Base-by-base conservation (phyloP, 768 basidiomycete species). In the Calocybe cyanea region DNA sequence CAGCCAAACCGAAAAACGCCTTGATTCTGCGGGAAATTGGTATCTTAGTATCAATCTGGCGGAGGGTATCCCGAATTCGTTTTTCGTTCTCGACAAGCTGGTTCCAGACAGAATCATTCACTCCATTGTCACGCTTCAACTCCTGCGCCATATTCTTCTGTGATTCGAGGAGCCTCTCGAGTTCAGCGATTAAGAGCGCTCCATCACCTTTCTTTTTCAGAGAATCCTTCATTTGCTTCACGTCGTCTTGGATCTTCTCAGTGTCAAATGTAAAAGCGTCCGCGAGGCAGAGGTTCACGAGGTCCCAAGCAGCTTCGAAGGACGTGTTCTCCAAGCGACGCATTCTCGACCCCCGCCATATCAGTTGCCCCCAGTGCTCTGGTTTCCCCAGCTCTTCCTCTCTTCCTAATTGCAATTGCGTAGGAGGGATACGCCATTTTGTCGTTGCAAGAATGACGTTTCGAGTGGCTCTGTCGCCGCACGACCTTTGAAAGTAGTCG, bases 401-500 rank as follows among this genome's bases (percentile, higher is more conserved):
- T 25, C 42, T 46, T 15, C 46, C 36, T 18, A 47, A 17, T 15
- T 47, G 45, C 15, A 28, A 36, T n/a, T 43, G 38, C 18, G 34
- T 44, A 1, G 45, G 42, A 44, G 45, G 45, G 8, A 33, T 24
- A 11, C 43, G 34, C 52, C 52, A 53, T 20, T 53, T 53, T 14
- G 52, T 50, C n/a, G 52, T 50, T 13, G 49, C 48, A 1, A 53
- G 45, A 11, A 53, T 25, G 28, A 53, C 46, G 15, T 53, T 53
- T 30, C 46, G 33, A 1, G 48, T 53, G 17, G 45, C 45, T 2
- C 31, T 37, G 7, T 37, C 38, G 2, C 48, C 52, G n/a, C 52
- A 53, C 18, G 47, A 35, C 6, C 25, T 41, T 7, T 49, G 48
- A 21, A 53, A 53, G 7, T 43, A 17, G 34, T 49, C 48, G 6